Percentiles rank a stretch among this genome's conserved stretches.
phyloP scores from a whole-genome alignment of 108 stramenopile genomes.

The Mediolabrus comicus region DNA sequence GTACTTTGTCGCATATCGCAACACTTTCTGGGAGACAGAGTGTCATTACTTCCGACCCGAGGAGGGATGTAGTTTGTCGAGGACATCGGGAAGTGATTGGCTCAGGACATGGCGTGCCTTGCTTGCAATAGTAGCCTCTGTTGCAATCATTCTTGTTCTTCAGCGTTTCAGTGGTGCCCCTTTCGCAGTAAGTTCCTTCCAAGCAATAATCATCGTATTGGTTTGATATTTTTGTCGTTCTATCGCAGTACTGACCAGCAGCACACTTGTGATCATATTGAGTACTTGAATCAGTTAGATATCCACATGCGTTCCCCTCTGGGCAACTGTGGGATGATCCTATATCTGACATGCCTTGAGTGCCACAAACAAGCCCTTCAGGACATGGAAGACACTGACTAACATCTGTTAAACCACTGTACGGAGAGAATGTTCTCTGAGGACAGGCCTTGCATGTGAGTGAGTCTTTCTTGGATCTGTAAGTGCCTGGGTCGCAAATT shows the following conservation, averaged over 20 bases:
- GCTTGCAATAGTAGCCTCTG: conserved; percentile 69
- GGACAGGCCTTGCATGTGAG: conserved; percentile 82
- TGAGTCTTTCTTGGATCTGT: conserved; percentile 72
- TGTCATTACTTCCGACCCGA: conserved; percentile 47
- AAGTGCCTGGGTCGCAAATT: conserved; percentile 76
- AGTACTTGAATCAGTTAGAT: conserved; percentile 53
- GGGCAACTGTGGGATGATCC: conserved; percentile 51
- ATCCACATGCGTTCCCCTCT: conserved; percentile 72
- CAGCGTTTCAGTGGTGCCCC: conserved; percentile 55
- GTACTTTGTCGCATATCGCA: conserved; percentile 79
- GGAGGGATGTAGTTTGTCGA: conserved; percentile 46
- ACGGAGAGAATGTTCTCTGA: conserved; percentile 67
- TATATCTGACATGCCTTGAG: conserved; percentile 61
- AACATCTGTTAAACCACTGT: conserved; percentile 72
- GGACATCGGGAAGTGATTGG: conserved; percentile 57
- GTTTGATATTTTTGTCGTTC: conserved; percentile 46
- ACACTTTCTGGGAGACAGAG: conserved; percentile 55
- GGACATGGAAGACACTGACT: conserved; percentile 84
- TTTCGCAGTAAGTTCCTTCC: conserved; percentile 61
- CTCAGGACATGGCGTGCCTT: conserved; percentile 50
- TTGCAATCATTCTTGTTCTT: conserved; percentile 63
- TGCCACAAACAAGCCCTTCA: conserved; percentile 67
- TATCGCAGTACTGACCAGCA: conserved; percentile 58
- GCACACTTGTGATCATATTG: conserved; percentile 73
- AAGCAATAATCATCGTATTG: conserved; percentile 56